Evolutionary conservation across 163 green algal species (phyloP), one percentile per base, ranked within the genome.

Genomic region (Scenedesmus sp.): DNA sequence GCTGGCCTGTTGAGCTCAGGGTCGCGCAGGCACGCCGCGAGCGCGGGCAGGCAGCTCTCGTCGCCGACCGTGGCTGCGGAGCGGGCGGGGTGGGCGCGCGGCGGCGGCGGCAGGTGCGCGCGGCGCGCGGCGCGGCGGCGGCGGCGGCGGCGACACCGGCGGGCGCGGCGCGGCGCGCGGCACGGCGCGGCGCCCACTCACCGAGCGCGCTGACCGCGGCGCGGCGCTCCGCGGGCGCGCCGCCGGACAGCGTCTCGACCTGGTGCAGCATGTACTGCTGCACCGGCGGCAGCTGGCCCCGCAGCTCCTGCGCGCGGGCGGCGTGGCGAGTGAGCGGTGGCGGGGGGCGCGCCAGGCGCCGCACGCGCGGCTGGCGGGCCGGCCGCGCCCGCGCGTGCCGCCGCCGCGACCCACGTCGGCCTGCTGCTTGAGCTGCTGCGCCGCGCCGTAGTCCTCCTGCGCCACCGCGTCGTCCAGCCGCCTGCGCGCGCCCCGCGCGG

Each of bases 201-300:
- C 74, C 63, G 33, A 81, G 63, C 18, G 63, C 63, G 24, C 29
- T 48, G 26, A 81, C 13, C 24, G 74, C 74, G 33, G 33, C 73
- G 26, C 56, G 60, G 60, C 63, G 34, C 24, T 81, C 65, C 28
- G 28, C 57, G 33, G 28, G 11, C 18, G 26, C 77, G 31, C 84
- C 82, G 4, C 6, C 78, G 2, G 81, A 54, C 17, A 92, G 72
- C 44, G 66, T 28, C 11, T 73, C 57, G 47, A 87, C 54, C 83
- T 91, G 84, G 1, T 73, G 42, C 31, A 83, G 48, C 51, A 86
- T 56, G 56, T 87, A 91, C 66, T 91, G 87, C 67, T 84, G 76
- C 13, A 91, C 58, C 1, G 88, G 82, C 1, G 88, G 69, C 57
- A 93, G 81, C 22, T 80, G 58, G 26, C 54, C 39, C 58, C 47